Percentiles rank a stretch among this genome's conserved stretches.
These are phyloP conservation scores for Trichoderma semiorbis DNA, from an alignment of 2,329 filamentous ascomycete genomes.

Conservation along the genomic window DNA sequence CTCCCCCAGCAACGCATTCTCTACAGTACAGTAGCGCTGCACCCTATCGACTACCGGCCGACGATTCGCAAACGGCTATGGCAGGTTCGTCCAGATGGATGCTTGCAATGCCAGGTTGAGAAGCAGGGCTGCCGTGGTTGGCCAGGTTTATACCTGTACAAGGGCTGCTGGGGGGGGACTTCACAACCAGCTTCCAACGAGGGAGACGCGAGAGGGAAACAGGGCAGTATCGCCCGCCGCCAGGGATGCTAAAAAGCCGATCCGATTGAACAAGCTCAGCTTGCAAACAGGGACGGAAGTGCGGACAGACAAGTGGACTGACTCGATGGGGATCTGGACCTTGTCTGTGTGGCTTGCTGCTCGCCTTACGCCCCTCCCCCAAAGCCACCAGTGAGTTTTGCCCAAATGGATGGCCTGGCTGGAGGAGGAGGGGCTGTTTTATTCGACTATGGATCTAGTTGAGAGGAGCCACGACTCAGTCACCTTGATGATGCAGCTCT, in stretches of 20 bases:
- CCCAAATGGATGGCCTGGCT: constrained; percentile 3
- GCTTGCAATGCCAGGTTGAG: background rate
- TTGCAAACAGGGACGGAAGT: background rate
- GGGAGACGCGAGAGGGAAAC: background rate
- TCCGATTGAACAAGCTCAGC: constrained; percentile 1
- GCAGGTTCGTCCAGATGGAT: background rate
- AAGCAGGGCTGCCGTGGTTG: background rate
- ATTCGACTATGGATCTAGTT: background rate
- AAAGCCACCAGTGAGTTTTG: constrained; percentile 1
- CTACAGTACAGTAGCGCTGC: background rate
- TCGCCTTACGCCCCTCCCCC: background rate
- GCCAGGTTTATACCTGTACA: background rate
- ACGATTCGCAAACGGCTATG: background rate
- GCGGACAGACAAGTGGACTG: constrained; percentile 11
- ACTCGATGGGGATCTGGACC: background rate
- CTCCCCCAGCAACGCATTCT: background rate
- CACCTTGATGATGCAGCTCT: background rate
- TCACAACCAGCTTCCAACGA: background rate
- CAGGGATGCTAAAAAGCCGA: constrained; percentile 1
- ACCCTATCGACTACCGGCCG: background rate
- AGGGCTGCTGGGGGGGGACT: background rate
- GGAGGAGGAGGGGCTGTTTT: background rate
- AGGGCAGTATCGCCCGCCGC: background rate
- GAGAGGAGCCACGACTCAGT: background rate
- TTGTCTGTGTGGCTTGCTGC: constrained; percentile 14